Percentiles rank a stretch among this genome's conserved stretches.
phyloP scores from a whole-genome alignment of 768 basidiomycete genomes.

The Russula griseocarnosa region DNA sequence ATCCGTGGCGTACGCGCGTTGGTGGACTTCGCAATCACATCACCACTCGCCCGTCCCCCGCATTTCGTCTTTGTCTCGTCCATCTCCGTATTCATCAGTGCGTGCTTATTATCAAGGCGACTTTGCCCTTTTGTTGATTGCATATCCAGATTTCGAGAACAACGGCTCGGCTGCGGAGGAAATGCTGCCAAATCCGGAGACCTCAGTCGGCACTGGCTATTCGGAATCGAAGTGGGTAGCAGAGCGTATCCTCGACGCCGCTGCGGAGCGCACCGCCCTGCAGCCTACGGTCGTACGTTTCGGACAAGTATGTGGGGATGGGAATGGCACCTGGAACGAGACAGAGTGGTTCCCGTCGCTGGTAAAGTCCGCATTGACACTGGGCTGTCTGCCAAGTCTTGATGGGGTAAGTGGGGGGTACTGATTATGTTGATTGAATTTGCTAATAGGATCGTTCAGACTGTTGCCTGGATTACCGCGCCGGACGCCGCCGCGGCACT shows the following conservation, averaged over 20 bases:
- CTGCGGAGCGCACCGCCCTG: conserved; percentile 24
- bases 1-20: conserved; percentile 27
- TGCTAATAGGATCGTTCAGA: conserved; percentile 10
- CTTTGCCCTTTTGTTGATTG: background rate
- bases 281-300: conserved; percentile 30
- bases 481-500: conserved; percentile 31
- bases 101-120: background rate
- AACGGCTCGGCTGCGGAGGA: conserved; percentile 26
- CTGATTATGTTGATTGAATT: background rate
- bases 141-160: conserved; percentile 29
- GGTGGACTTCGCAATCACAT: conserved; percentile 29
- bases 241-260: conserved; percentile 30
- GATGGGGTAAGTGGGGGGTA: conserved; percentile 24
- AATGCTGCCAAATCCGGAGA: conserved; percentile 20
- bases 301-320: conserved; percentile 33
- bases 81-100: conserved; percentile 30
- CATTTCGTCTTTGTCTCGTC: conserved; percentile 31
- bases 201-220: conserved; percentile 29
- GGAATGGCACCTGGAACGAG: conserved; percentile 32
- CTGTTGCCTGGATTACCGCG: conserved; percentile 32
- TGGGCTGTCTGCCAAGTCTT: conserved; percentile 28
- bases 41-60: conserved; percentile 22
- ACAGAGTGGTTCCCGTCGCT: conserved; percentile 33
- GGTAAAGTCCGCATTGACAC: conserved; percentile 26
- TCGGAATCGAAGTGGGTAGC: conserved; percentile 32